These are phyloP conservation scores for Ligustrum vulgare DNA, from an alignment of 257 asterid genomes.

Conservation along the genomic window DNA sequence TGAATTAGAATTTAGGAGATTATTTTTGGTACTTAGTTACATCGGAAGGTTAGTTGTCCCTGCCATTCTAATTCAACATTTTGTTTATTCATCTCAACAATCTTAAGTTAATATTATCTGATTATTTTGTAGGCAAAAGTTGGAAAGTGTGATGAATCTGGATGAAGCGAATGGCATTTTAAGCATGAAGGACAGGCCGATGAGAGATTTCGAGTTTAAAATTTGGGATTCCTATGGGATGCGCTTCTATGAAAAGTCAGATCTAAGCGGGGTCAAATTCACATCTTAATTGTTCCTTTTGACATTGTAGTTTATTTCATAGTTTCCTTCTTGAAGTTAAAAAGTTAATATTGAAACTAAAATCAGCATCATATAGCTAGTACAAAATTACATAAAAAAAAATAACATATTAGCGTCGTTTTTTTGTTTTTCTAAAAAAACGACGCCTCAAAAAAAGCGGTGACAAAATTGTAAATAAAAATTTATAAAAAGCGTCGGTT, in stretches of 20 bases:
- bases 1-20: slow-evolving; percentile 54
- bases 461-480: too few species aligned
- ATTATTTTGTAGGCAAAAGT: slow-evolving; percentile 39
- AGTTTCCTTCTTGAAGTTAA: neutral
- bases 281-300: slow-evolving; percentile 3
- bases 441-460: too few species aligned
- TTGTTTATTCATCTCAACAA: neutral
- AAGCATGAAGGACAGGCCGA: slow-evolving; percentile 34
- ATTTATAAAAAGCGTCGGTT: too few species aligned
- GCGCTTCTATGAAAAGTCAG: slow-evolving; percentile 20
- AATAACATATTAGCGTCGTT: too few species aligned
- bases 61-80: slow-evolving; percentile 1
- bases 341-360: neutral
- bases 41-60: slow-evolving; percentile 51
- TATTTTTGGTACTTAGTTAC: slow-evolving; percentile 66
- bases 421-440: too few species aligned
- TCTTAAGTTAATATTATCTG: slow-evolving; percentile 1
- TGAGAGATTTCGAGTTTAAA: slow-evolving; percentile 50
- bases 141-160: slow-evolving; percentile 47
- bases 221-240: slow-evolving; percentile 47
- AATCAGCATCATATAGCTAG: neutral
- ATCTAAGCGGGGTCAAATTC: slow-evolving; percentile 50
- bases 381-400: too few species aligned
- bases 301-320: neutral
- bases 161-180: slow-evolving; percentile 46